phyloP scores from a whole-genome alignment of 805 yeast genomes.

The Candida sithepensis region DNA sequence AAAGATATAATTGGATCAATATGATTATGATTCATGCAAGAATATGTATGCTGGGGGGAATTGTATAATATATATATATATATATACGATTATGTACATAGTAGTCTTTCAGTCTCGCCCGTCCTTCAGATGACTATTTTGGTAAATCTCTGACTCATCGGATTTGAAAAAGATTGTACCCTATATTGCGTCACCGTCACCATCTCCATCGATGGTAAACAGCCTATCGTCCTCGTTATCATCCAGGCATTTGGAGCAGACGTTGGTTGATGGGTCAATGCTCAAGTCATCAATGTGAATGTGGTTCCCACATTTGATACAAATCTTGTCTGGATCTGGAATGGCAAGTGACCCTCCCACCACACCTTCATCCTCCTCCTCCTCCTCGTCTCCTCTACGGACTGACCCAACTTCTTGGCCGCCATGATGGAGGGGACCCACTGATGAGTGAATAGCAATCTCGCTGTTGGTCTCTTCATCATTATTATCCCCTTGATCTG shows the following conservation, averaged over 20 bases:
- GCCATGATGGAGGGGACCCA: not conserved
- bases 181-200: slow-evolving; percentile 5
- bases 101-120: no score
- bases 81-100: no score
- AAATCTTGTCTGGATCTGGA: slow-evolving; percentile 26
- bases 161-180: no score
- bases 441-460: not conserved
- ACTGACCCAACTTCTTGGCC: not conserved
- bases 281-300: slow-evolving; percentile 28
- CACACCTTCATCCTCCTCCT: slow-evolving; percentile 12
- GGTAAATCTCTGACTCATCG: no score
- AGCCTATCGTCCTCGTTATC: slow-evolving; percentile 13
- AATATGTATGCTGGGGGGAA: no score
- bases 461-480: slow-evolving; percentile 4
- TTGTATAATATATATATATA: no score
- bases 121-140: no score
- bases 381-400: no score
- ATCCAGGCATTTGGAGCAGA: slow-evolving; percentile 25
- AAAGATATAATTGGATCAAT: no score
- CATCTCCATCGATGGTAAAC: slow-evolving; percentile 20
- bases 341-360: slow-evolving; percentile 23
- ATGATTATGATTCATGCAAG: no score
- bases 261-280: slow-evolving; percentile 25
- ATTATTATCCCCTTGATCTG: slow-evolving; percentile 3
- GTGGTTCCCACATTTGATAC: slow-evolving; percentile 25